Evolutionary conservation across 352 stramenopile species (phyloP).

Genomic region (Phytophthora constricta): DNA sequence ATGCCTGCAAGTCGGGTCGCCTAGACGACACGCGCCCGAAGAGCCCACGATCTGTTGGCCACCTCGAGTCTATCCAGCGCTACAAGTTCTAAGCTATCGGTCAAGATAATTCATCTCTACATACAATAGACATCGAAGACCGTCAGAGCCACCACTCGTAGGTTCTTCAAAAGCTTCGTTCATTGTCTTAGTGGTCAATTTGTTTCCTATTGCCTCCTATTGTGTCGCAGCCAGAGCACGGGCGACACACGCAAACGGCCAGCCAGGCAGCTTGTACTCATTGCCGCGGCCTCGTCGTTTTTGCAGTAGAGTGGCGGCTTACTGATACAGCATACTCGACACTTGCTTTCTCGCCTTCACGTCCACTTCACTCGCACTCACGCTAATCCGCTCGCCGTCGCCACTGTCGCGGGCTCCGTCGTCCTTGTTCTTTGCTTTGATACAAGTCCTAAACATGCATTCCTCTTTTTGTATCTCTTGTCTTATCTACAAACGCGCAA

Average conservation of each 20-base stretch:
- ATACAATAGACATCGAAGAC: neutral
- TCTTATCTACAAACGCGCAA: constrained; percentile 78
- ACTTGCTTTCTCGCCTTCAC: constrained; percentile 33
- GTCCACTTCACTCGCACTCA: constrained; percentile 25
- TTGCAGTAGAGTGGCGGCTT: constrained; percentile 45
- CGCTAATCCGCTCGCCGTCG: constrained; percentile 20
- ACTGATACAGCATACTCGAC: constrained; percentile 76
- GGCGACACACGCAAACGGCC: constrained; percentile 21
- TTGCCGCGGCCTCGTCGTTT: constrained; percentile 27
- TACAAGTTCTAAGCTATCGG: constrained; percentile 56
- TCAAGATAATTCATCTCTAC: too few species aligned
- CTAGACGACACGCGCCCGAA: constrained; percentile 76
- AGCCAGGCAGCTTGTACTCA: constrained; percentile 17
- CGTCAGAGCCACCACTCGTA: constrained; percentile 3
- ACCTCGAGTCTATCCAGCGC: constrained; percentile 68
- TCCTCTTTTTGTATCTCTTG: constrained; percentile 48
- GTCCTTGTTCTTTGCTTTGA: constrained; percentile 54
- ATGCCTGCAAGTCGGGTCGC: constrained; percentile 65
- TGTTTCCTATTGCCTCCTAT: constrained; percentile 33
- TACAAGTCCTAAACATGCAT: constrained; percentile 64
- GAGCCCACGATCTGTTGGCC: constrained; percentile 60
- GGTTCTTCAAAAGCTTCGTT: constrained; percentile 39
- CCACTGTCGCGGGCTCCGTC: constrained; percentile 17
- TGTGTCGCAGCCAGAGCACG: constrained; percentile 29
- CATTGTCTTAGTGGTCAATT: constrained; percentile 35